Conservation (phyloP, 352 stramenopile genomes). For the Globisporangium carolinianum region DNA sequence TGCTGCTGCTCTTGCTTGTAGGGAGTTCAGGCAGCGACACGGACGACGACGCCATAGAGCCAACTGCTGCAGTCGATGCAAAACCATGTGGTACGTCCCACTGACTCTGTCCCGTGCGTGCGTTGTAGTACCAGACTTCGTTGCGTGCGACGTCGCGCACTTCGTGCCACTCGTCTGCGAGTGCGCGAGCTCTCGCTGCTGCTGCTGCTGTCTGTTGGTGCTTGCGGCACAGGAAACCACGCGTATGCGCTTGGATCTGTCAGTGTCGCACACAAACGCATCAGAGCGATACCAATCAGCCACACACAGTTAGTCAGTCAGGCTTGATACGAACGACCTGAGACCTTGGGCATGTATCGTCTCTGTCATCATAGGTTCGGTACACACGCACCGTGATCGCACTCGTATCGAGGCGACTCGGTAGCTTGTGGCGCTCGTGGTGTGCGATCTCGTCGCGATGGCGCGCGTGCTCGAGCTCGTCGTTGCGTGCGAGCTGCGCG, state of each 20-base stretch:
- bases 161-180: constrained; percentile 46
- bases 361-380: no score
- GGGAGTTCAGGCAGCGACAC: constrained; percentile 21
- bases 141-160: constrained; percentile 60
- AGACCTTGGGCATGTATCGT: no score
- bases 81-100: constrained; percentile 49
- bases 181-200: constrained; percentile 4
- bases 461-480: constrained; percentile 14
- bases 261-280: neutral
- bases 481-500: constrained; percentile 16
- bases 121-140: constrained; percentile 83
- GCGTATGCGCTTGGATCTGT: constrained; percentile 60
- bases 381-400: constrained; percentile 25
- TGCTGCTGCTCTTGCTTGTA: constrained; percentile 10
- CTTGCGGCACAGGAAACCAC: constrained; percentile 46
- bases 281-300: neutral
- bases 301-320: neutral
- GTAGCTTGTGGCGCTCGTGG: constrained; percentile 12
- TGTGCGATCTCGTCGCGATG: constrained; percentile 14
- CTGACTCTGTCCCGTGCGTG: constrained; percentile 56
- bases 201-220: constrained; percentile 14
- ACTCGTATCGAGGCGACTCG: constrained; percentile 42
- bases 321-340: no score
- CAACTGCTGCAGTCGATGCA: neutral
- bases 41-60: neutral